Evolutionary conservation across 2,329 filamentous ascomycete genomes (phyloP).

Genomic region (Boeremia exigua): DNA sequence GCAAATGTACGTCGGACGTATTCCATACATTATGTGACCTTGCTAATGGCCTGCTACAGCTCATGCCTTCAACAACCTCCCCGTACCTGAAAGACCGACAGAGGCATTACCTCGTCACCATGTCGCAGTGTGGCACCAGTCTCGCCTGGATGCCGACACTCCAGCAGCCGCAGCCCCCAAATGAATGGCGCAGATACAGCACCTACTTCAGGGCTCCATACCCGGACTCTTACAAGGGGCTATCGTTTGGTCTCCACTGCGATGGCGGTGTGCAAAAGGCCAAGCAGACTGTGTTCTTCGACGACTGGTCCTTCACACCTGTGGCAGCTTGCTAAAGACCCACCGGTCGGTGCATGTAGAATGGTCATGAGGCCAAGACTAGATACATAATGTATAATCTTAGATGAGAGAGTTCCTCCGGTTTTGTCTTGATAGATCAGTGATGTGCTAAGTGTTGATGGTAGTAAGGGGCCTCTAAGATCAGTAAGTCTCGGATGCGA

Average conservation of each 20-base stretch:
- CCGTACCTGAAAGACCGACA: neutral
- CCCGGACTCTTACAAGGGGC: neutral
- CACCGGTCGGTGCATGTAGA: too few relatives aligned
- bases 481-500: neutral
- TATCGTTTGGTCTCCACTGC: neutral
- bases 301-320: neutral
- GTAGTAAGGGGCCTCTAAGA: too few relatives aligned
- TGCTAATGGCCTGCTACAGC: neutral
- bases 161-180: neutral
- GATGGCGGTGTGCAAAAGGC: neutral
- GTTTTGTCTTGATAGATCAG: too few relatives aligned
- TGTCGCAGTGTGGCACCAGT: neutral
- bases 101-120: neutral
- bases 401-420: too few relatives aligned
- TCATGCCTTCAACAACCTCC: neutral
- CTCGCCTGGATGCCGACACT: neutral
- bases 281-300: neutral
- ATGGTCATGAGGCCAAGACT: too few relatives aligned
- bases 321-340: neutral
- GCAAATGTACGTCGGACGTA: neutral
- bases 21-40: neutral
- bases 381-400: too few relatives aligned
- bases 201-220: neutral
- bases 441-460: too few relatives aligned
- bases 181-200: neutral